Percentiles rank a stretch among this genome's conserved stretches.
Conservation (phyloP, 2,329 filamentous ascomycete species). For the Endothia cerciana region DNA sequence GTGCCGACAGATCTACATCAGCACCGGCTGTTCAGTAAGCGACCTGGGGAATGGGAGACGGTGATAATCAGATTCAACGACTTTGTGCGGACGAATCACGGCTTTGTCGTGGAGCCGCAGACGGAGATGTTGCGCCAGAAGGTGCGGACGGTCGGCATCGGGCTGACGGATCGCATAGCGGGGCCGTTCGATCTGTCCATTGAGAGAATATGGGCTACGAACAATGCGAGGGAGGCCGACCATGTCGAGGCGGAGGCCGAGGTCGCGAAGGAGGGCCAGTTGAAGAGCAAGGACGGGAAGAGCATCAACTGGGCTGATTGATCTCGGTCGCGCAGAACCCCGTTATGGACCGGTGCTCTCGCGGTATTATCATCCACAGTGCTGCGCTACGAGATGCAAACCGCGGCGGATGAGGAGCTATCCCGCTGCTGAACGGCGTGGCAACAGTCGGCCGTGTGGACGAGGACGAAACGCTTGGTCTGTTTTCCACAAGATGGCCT, state of each 20-base stretch:
- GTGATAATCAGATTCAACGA: conserved; percentile 88
- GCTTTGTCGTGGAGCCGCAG: conserved; percentile 90
- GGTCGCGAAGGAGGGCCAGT: conserved; percentile 39
- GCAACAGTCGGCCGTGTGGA: background rate
- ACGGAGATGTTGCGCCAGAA: conserved; percentile 85
- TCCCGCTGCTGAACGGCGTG: background rate
- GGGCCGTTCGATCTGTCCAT: conserved; percentile 88
- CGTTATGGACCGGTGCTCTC: background rate
- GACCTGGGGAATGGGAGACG: conserved; percentile 90
- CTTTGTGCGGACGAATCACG: conserved; percentile 94
- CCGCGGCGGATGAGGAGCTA: too few species aligned
- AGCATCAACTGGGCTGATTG: conserved; percentile 45
- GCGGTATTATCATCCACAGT: background rate
- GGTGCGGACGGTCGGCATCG: conserved; percentile 83
- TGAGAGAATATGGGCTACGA: conserved; percentile 89
- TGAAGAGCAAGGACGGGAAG: conserved; percentile 48
- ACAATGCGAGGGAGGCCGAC: conserved; percentile 53
- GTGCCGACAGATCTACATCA: conserved; percentile 96
- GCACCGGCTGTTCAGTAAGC: conserved; percentile 80
- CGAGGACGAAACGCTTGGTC: background rate
- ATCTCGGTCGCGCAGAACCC: background rate
- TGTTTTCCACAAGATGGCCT: background rate
- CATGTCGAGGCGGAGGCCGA: conserved; percentile 30
- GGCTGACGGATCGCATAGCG: conserved; percentile 84
- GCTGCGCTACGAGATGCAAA: background rate